Base-by-base conservation (phyloP, 1,284 basidiomycete genomes). In the Vanrija sp. region DNA sequence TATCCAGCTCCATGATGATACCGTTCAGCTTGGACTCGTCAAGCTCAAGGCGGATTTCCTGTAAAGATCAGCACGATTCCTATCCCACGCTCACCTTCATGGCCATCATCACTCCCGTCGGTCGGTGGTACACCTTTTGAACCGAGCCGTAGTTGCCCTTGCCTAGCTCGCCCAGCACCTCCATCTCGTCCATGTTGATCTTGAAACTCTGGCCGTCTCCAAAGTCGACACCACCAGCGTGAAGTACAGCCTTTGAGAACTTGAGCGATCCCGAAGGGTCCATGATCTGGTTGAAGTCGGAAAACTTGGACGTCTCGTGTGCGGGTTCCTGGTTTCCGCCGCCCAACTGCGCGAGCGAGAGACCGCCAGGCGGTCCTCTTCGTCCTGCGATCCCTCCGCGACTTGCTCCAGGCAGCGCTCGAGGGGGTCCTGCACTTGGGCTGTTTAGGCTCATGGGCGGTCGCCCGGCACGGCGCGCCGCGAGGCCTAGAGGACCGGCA, bases 31-130 rank as follows among this genome's bases (percentile, higher is more conserved):
- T 94, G 46, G 89, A 86, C 57, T 95, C 86, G 71, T 98, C 96
- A 16, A 98, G 83, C 73, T 98, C 94, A n/a, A 98, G 81, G 19
- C 92, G 89, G 64, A 98, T 98, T 86, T 98, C 95, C 93, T 96
- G 71, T 12, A 61, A 6, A 3, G 6, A 52, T 55, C 57, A 53
- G 54, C 26, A 19, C 21, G 25, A 6, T 38, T 12, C 15, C 28
- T 25, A 21, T 14, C 25, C 25, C 25, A 14, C 15, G 66, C 77
- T 50, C 53, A 93, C 92, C 85, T 98, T 98, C 92, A 98, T 96
- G 10, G 95, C 95, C 94, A 98, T 98, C 57, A 85, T 83, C 29
- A 98, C 92, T 52, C 92, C 92, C 5, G 92, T 98, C 14, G 92
- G 92, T 60, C 86, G 91, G 71, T 98, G 95, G 44, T 90, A 81